Evolutionary conservation across 805 yeast genomes (phyloP), one percentile per base, ranked within the genome.

Genomic region (Myxozyma lipomycoides): DNA sequence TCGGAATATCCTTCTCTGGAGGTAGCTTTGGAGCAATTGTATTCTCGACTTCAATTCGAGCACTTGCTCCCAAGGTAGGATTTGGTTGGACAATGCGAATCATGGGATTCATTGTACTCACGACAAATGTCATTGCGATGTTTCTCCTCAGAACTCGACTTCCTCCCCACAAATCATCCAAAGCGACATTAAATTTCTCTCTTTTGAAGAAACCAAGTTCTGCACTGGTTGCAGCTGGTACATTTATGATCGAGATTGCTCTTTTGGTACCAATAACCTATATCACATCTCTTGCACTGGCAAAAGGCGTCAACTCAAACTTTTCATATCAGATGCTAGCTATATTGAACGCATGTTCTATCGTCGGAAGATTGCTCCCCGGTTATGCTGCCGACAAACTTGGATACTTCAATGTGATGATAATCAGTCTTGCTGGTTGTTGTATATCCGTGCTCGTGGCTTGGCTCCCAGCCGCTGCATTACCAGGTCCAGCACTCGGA

Each of bases 1-100:
- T 80, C 30, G 86, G 87, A 0, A 56, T 81, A 2, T 82, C 84
- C 3, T 78, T 82, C 48, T 66, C 79, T 5, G 88, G 87, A 1
- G 86, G 86, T 1, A 78, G 84, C 2, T 64, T 80, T 5, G 89
- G 87, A 1, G 89, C 87, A 2, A 70, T 81, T 10, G 61, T 81
- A 3, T 77, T 79, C 62, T 86, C 88, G 0, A 64, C 82, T 35
- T 66, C 78, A 63, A 64, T 81, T 51, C 67, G 75, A 49, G 62
- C 70, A 10, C 63, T 79, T 43, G 76, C 76, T 54, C 62, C 68
- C 1, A 62, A 64, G 12, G 64, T 77, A 15, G 86, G 87, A 1
- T 83, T 72, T 62, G 73, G 69, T 1, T 82, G 86, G 84, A 73
- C 85, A 1, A 74, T 80, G 49, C 66, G 86, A 35, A 70, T 76